Percentiles rank a stretch among this genome's conserved stretches.
Conservation (phyloP, 805 yeast genomes). For the Nakazawaea wyomingensis region DNA sequence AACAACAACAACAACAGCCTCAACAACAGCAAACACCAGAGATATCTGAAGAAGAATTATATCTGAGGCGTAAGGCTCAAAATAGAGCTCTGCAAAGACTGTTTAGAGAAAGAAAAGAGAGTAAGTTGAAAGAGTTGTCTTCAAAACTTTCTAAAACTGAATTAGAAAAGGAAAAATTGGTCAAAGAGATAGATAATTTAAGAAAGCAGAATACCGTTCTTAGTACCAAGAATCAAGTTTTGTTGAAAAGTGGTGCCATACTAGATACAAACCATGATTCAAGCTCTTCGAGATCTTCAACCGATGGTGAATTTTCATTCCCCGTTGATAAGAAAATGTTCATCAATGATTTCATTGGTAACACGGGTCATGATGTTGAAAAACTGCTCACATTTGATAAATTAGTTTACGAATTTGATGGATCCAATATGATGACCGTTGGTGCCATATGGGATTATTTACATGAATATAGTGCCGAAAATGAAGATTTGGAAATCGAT, state of each 20-base stretch:
- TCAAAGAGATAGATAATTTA: constrained; percentile 44
- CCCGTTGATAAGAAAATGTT: constrained; percentile 13
- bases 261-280: background rate
- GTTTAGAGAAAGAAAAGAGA: constrained; percentile 76
- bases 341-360: constrained; percentile 5
- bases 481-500: constrained; percentile 47
- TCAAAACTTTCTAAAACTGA: constrained; percentile 54
- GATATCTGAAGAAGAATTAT: constrained; percentile 33
- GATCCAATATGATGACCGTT: constrained; percentile 54
- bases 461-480: constrained; percentile 39
- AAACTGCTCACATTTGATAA: constrained; percentile 10
- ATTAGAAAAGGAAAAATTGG: constrained; percentile 40
- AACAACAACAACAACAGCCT: background rate
- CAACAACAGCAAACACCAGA: background rate
- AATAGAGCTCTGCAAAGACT: constrained; percentile 88
- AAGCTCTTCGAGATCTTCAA: constrained; percentile 1
- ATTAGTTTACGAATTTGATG: constrained; percentile 26
- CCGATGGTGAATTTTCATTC: constrained; percentile 7
- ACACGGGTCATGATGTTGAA: constrained; percentile 4
- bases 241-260: constrained; percentile 29
- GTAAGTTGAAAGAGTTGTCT: constrained; percentile 62
- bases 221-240: constrained; percentile 55
- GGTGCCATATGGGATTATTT: constrained; percentile 85
- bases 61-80: constrained; percentile 64
- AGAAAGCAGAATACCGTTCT: constrained; percentile 52